phyloP scores from a whole-genome alignment of 2,329 filamentous ascomycete genomes.

The Dactylellina haptotyla region DNA sequence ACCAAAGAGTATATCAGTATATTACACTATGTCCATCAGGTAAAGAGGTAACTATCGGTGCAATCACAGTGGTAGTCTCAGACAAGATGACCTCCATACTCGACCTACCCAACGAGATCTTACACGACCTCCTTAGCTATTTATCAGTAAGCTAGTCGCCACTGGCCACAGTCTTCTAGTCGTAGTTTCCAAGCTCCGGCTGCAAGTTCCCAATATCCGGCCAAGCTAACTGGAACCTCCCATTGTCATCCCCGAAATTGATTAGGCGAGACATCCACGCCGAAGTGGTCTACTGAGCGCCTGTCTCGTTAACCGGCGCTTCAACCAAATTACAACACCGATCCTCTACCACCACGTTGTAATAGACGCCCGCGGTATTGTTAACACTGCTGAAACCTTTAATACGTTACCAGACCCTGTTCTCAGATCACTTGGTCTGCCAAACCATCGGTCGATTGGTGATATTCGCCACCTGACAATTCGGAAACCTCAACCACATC shows the following conservation, averaged over 20 bases:
- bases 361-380: background rate
- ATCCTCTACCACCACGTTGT: constrained; percentile 6
- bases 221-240: too few relatives aligned
- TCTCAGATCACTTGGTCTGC: background rate
- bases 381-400: background rate
- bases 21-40: too few relatives aligned
- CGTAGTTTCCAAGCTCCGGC: too few relatives aligned
- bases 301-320: background rate
- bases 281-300: background rate
- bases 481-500: background rate
- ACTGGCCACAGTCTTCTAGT: too few relatives aligned
- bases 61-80: background rate
- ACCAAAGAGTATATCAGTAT: too few relatives aligned
- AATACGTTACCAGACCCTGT: background rate
- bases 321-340: background rate
- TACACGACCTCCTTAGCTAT: background rate
- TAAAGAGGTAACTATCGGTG: too few relatives aligned
- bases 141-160: constrained; percentile 4
- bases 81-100: constrained; percentile 6
- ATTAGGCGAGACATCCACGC: background rate
- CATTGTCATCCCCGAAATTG: background rate
- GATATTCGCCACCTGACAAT: background rate
- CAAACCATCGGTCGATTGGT: background rate
- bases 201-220: too few relatives aligned
- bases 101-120: constrained; percentile 15